Evolutionary conservation across 805 yeast species (phyloP).

Genomic region (Metschnikowia continentalis): DNA sequence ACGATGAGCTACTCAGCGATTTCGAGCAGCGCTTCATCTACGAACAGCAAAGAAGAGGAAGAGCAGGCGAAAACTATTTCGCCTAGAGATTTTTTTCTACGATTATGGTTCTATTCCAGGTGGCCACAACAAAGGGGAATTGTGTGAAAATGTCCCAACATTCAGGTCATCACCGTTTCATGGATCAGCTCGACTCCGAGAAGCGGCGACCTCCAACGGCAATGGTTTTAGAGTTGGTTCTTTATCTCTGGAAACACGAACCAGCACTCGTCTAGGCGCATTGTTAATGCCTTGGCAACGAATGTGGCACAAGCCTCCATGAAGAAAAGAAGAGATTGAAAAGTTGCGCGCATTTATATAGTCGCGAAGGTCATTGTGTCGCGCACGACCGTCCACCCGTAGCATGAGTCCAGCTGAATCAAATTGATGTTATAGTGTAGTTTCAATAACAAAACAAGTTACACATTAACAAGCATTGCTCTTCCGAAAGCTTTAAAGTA

Average conservation of each 20-base stretch:
- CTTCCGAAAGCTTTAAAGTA: too few species aligned
- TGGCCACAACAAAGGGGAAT: background rate
- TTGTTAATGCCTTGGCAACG: slow-evolving; percentile 15
- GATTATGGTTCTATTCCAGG: background rate
- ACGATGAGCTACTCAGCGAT: slow-evolving; percentile 27
- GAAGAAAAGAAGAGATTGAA: background rate
- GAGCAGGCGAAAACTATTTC: slow-evolving; percentile 42
- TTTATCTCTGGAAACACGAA: slow-evolving; percentile 21
- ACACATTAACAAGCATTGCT: too few species aligned
- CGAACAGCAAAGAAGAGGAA: slow-evolving; percentile 37
- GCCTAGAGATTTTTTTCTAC: background rate
- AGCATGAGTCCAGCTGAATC: background rate
- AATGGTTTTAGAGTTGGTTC: slow-evolving; percentile 92
- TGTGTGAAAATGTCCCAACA: slow-evolving; percentile 56
- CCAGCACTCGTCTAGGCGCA: slow-evolving; percentile 12
- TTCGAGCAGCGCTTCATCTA: slow-evolving; percentile 28
- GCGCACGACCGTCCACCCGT: slow-evolving; percentile 6
- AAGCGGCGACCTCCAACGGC: slow-evolving; percentile 90
- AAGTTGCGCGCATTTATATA: background rate
- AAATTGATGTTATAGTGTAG: background rate
- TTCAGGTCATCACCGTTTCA: slow-evolving; percentile 96
- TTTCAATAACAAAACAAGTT: too few species aligned
- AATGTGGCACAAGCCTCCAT: slow-evolving; percentile 6
- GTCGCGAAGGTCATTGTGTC: background rate
- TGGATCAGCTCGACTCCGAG: slow-evolving; percentile 63